These are phyloP conservation scores for Debaryomyces coudertii DNA, from an alignment of 1,139 yeast genomes.

Conservation along the genomic window DNA sequence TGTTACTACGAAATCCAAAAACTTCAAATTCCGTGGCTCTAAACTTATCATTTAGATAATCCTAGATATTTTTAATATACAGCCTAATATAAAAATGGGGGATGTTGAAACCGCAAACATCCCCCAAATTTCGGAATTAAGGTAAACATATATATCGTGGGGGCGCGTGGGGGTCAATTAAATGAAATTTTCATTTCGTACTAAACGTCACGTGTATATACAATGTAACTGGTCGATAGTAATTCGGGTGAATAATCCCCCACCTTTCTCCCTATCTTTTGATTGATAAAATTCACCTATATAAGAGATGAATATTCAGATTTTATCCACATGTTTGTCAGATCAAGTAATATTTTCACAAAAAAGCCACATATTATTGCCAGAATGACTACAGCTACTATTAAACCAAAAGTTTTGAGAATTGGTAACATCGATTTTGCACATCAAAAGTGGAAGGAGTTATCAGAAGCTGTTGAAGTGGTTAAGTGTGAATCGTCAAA, in stretches of 20 bases:
- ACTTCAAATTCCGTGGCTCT: slow-evolving; percentile 28
- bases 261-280: not conserved
- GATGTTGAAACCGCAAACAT: not conserved
- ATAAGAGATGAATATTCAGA: slow-evolving; percentile 1
- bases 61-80: not conserved
- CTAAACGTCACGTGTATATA: not conserved
- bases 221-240: not conserved
- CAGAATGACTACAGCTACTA: slow-evolving; percentile 16
- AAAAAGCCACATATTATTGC: not conserved
- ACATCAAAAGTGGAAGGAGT: slow-evolving; percentile 57
- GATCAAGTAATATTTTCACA: not conserved
- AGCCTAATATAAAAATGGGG: too few relatives aligned
- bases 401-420: slow-evolving; percentile 59
- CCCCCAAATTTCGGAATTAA: not conserved
- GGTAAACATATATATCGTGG: not conserved
- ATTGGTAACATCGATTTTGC: slow-evolving; percentile 59
- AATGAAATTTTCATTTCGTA: not conserved
- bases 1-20: slow-evolving; percentile 13
- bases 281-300: not conserved
- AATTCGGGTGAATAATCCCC: not conserved
- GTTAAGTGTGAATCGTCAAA: slow-evolving; percentile 45
- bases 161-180: slow-evolving; percentile 1
- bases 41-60: slow-evolving; percentile 19
- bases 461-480: slow-evolving; percentile 53
- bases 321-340: not conserved